Conservation (phyloP, 495 filamentous ascomycete genomes). For the Penicilliopsis zonata region DNA sequence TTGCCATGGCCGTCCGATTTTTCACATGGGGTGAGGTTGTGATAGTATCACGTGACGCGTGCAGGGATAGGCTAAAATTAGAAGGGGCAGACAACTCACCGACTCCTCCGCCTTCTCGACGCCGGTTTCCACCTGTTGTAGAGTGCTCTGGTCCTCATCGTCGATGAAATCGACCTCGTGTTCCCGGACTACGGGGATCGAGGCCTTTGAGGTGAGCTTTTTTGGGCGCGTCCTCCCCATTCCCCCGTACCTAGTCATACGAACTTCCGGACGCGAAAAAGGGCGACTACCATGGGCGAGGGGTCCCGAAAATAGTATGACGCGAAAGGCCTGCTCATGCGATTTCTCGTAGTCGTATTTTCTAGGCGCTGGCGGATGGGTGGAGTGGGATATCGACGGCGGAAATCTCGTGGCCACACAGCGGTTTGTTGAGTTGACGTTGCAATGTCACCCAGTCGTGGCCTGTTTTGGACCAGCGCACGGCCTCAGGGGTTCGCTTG, state of each 20-base stretch:
- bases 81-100: conserved; percentile 52
- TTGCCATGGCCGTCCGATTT: conserved; percentile 12
- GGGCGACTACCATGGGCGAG: conserved; percentile 32
- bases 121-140: conserved; percentile 81
- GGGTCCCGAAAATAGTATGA: conserved; percentile 30
- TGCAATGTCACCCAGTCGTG: conserved; percentile 33
- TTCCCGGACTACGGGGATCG: conserved; percentile 75
- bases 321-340: conserved; percentile 38
- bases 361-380: conserved; percentile 38
- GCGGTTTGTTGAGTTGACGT: conserved; percentile 55
- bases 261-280: conserved; percentile 45
- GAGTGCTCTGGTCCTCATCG: conserved; percentile 51
- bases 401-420: conserved; percentile 28
- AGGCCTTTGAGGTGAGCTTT: conserved; percentile 82
- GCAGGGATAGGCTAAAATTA: conserved; percentile 29
- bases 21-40: conserved; percentile 13
- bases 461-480: conserved; percentile 35
- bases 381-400: conserved; percentile 46
- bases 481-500: conserved; percentile 41
- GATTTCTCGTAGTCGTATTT: conserved; percentile 42
- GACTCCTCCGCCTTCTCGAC: conserved; percentile 95
- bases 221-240: conserved; percentile 58
- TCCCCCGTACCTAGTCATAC: conserved; percentile 52
- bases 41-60: conserved; percentile 43
- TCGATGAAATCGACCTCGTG: conserved; percentile 72